Evolutionary conservation across 441 rosid genomes (phyloP).

Genomic region (Sinapis alba): DNA sequence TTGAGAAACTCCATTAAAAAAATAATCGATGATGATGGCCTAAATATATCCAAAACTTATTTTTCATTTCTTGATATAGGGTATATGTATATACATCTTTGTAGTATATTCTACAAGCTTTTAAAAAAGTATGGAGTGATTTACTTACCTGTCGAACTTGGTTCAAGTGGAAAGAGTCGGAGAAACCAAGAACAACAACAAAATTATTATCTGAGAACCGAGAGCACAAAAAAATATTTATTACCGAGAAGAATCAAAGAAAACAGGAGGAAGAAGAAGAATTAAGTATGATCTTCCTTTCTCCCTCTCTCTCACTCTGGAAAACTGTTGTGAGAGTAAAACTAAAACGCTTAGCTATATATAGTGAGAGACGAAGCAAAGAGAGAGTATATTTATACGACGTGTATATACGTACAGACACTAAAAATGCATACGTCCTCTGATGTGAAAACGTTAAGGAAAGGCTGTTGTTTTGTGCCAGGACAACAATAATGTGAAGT

Average conservation of each 20-base stretch:
- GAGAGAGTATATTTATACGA: neutral
- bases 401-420: slow-evolving; percentile 1
- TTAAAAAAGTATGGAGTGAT: slow-evolving; percentile 3
- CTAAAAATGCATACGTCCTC: slow-evolving; percentile 4
- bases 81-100: neutral
- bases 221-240: neutral
- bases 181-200: slow-evolving; percentile 22
- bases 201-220: neutral
- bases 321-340: slow-evolving; percentile 4
- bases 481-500: neutral
- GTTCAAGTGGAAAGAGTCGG: slow-evolving; percentile 21
- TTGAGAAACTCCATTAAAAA: neutral
- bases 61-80: neutral
- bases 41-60: neutral
- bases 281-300: neutral
- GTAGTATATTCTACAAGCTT: neutral
- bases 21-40: neutral
- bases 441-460: slow-evolving; percentile 2
- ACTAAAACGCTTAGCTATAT: slow-evolving; percentile 20
- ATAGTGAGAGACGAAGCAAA: slow-evolving; percentile 3
- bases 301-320: neutral
- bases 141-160: slow-evolving; percentile 19
- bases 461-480: neutral
- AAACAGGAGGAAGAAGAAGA: neutral
- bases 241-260: slow-evolving; percentile 6